phyloP scores from a whole-genome alignment of 2,329 filamentous ascomycete species.

The Kalaharituber pfeilii region DNA sequence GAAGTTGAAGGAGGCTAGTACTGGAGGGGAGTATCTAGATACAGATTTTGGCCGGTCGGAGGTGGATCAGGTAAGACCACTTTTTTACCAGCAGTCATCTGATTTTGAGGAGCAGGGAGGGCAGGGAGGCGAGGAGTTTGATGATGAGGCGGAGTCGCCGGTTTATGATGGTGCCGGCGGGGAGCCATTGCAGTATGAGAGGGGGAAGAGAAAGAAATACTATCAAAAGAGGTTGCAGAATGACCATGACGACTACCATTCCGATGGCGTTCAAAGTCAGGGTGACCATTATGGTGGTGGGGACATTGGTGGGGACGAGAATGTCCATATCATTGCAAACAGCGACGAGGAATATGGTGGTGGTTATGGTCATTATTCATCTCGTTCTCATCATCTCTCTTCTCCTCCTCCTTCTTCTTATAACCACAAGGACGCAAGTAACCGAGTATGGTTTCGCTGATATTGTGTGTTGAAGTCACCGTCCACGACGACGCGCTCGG shows the following conservation, averaged over 20 bases:
- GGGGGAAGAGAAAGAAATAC: neutral
- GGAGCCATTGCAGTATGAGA: neutral
- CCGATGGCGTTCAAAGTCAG: neutral
- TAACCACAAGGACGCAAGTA: neutral
- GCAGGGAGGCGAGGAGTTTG: too few species aligned
- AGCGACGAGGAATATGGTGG: neutral
- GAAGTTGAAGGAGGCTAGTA: neutral
- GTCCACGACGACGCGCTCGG: neutral
- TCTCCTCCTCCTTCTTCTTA: neutral
- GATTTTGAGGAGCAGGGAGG: neutral
- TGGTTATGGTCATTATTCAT: too few species aligned
- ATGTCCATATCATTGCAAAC: neutral
- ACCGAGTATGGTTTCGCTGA: constrained; percentile 1
- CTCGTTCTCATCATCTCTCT: too few species aligned
- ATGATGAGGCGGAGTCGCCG: too few species aligned
- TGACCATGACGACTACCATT: neutral
- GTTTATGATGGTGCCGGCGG: too few species aligned
- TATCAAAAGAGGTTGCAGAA: neutral
- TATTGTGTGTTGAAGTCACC: constrained; percentile 1
- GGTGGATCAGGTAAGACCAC: neutral
- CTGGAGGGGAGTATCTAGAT: neutral
- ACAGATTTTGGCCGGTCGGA: neutral
- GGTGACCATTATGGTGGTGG: neutral
- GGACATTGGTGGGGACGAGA: neutral
- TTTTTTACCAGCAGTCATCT: neutral